phyloP scores from a whole-genome alignment of 148 eudicot species.

The Pouteria glomerata region DNA sequence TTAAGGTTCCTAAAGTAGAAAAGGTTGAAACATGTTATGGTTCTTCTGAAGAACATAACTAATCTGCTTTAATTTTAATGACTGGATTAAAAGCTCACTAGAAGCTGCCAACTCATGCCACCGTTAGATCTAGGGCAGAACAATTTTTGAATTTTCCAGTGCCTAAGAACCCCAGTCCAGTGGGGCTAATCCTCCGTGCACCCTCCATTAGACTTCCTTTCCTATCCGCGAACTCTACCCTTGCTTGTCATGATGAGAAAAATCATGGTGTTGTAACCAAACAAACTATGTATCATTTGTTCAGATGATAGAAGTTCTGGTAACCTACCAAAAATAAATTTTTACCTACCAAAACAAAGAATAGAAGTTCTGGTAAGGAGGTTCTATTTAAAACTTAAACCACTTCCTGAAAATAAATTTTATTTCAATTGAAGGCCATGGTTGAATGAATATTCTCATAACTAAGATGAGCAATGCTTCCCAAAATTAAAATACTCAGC shows the following conservation, averaged over 20 bases:
- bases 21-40: slow-evolving; percentile 13
- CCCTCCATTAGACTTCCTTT: slow-evolving; percentile 84
- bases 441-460: not conserved
- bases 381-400: not conserved
- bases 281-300: not conserved
- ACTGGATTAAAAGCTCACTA: slow-evolving; percentile 40
- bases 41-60: not conserved
- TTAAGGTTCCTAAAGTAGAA: slow-evolving; percentile 58
- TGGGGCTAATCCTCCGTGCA: slow-evolving; percentile 69
- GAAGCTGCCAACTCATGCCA: slow-evolving; percentile 96
- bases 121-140: slow-evolving; percentile 48
- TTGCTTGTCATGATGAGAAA: slow-evolving; percentile 38
- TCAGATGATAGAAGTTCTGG: not conserved
- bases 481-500: not conserved
- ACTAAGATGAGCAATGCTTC: not conserved
- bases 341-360: too few species aligned
- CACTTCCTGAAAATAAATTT: not conserved
- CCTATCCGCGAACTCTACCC: slow-evolving; percentile 97
- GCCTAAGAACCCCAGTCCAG: slow-evolving; percentile 72
- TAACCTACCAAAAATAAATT: not conserved
- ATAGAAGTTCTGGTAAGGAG: not conserved
- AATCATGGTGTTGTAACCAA: not conserved
- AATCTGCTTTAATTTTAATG: not conserved
- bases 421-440: not conserved
- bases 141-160: slow-evolving; percentile 45